phyloP scores from a whole-genome alignment of 495 filamentous ascomycete genomes.

The Talaromyces nanjingensis region DNA sequence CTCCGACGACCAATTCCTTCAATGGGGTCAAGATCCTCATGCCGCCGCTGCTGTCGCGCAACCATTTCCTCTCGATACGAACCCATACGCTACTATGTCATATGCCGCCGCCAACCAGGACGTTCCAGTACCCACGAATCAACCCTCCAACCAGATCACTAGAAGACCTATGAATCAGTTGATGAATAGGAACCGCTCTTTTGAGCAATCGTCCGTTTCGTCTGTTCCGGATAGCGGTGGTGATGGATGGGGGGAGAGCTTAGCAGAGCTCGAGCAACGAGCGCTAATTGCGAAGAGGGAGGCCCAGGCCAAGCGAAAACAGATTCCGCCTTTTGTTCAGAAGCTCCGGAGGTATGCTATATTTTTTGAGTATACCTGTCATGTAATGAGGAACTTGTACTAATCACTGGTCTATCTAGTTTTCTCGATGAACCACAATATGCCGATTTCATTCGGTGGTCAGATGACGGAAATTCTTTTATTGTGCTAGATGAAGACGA shows the following conservation, averaged over 20 bases:
- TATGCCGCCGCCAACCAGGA: slow-evolving; percentile 28
- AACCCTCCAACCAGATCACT: slow-evolving; percentile 58
- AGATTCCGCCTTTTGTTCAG: slow-evolving; percentile 96
- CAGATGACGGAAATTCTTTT: slow-evolving; percentile 91
- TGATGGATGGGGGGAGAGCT: slow-evolving; percentile 55
- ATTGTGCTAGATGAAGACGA: slow-evolving; percentile 97
- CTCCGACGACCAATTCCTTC: slow-evolving; percentile 48
- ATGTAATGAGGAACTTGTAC: slow-evolving; percentile 7
- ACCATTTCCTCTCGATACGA: slow-evolving; percentile 23
- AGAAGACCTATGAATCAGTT: slow-evolving; percentile 59
- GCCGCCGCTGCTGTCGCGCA: slow-evolving; percentile 27
- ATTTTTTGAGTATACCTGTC: neutral
- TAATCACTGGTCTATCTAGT: slow-evolving; percentile 39
- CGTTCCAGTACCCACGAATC: slow-evolving; percentile 34
- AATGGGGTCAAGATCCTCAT: slow-evolving; percentile 41
- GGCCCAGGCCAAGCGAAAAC: slow-evolving; percentile 77
- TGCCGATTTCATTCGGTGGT: slow-evolving; percentile 95
- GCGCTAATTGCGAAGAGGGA: slow-evolving; percentile 74
- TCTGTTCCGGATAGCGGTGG: slow-evolving; percentile 39
- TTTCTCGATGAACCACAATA: slow-evolving; percentile 90
- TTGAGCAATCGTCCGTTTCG: slow-evolving; percentile 42
- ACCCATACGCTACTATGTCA: slow-evolving; percentile 34
- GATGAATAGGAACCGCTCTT: slow-evolving; percentile 39
- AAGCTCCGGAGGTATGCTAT: slow-evolving; percentile 85
- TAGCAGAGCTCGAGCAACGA: slow-evolving; percentile 69